Base-by-base conservation (phyloP, 345 rosid species). In the Limnanthes douglasii region DNA sequence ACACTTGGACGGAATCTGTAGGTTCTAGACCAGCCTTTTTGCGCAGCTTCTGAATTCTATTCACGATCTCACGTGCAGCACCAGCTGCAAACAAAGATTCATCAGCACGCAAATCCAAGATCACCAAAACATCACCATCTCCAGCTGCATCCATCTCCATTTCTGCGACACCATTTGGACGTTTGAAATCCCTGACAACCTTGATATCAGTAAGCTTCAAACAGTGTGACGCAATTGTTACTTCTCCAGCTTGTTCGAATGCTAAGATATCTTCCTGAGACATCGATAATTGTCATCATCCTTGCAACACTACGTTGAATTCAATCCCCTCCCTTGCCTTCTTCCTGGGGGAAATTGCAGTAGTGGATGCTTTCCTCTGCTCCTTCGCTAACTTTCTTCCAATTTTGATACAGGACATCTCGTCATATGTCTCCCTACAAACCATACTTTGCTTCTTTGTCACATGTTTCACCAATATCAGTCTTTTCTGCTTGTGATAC, bases 261-360 rank as follows among this genome's bases (percentile, higher is more conserved):
- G 67, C 69, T 55, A 85, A 61, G 56, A 92, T 85, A 45, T 71
- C 79, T 57, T 68, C 57, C 46, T 81, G 90, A 42, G 86, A 73
- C 96, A 92, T 92, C 99, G 44, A 92, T 85, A 48, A 92, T 69
- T 14, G 78, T 92, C 73, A 69, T 85, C 99, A 92, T 92, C 65
- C 95, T 85, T 26, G 73, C 41, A 21, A 92, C 93, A 66, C 99
- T 92, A 59, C 52, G 65, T 62, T 92, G 96, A 71, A 92, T 85
- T 30, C 78, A 69, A 50, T 75, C 77, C 51, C 58, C 90, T 52
- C 73, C 66, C 99, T 92, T 50, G 50, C 94, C 99, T 60, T 81
- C 90, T 48, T 37, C 75, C 59, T 48, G 62, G 17, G 99, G 99
- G 50, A 81, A 69, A 39, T 65, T 61, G 64, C 99, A 85, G 36